Evolutionary conservation across 148 eudicot genomes (phyloP), one percentile per base, ranked within the genome.

Genomic region (Bassia scoparia): DNA sequence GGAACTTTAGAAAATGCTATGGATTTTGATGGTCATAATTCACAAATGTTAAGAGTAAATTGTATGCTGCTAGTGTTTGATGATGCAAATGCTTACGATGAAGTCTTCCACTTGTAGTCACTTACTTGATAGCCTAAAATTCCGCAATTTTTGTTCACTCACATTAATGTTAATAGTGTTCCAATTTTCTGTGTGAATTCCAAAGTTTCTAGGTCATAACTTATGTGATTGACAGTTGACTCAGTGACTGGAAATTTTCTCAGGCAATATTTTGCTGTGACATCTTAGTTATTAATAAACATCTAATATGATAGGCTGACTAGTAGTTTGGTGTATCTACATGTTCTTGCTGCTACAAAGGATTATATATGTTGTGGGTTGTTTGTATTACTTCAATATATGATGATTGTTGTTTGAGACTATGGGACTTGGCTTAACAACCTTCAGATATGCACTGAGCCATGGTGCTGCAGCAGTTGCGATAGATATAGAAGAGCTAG

Each of bases 401-500:
- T 23, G 18, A 26, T 58, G 46, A 29, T 34, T 65, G 52, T 33
- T 11, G 24, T 68, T 15, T 38, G 43, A 17, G 13, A 10, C 50
- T 54, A 54, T 54, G 69, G 69, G 77, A 14, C 43, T 15, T 44
- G 71, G 75, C 82, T 85, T 80, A 78, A 86, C 74, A 54, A 69
- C 55, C 49, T 61, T 43, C 62, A 91, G 98, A 86, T 95, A 89
- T 85, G 98, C 98, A 38, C 87, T 95, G 70, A 65, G 52, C 67
- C 76, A 79, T 80, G 97, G 93, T 71, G 93, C 98, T 80, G 72
- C 85, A 58, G 91, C 93, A 61, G 54, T 83, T 77, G 97, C 98
- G 55, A 81, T 95, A 61, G 96, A 91, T 76, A 50, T 91, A 64
- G 90, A 89, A 79, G 89, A 88, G 76, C 74, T 73, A 77, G 72